phyloP scores from a whole-genome alignment of 768 basidiomycete genomes.

The Psilocybe cyanescens region DNA sequence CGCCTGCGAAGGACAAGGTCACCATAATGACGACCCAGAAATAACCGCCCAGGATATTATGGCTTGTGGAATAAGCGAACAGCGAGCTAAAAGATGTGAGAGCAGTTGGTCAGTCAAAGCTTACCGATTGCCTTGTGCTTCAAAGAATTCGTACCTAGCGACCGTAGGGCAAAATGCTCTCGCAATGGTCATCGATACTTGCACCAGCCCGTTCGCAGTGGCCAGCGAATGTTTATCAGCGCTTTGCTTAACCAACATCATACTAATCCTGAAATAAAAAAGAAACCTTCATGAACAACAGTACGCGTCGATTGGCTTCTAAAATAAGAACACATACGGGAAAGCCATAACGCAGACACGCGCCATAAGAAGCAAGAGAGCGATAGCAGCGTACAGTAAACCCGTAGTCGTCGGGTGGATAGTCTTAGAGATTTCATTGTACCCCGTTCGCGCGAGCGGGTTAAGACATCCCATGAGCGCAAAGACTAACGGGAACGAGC shows the following conservation, averaged over 20 bases:
- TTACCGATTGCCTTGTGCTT: too few species aligned
- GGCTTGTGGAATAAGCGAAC: slow-evolving; percentile 6
- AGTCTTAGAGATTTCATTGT: background rate
- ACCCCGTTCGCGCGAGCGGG: slow-evolving; percentile 1
- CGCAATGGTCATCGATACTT: slow-evolving; percentile 5
- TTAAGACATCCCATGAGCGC: slow-evolving; percentile 5
- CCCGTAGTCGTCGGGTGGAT: slow-evolving; percentile 1
- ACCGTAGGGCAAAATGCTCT: slow-evolving; percentile 5
- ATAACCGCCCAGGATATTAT: slow-evolving; percentile 2
- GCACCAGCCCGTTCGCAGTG: slow-evolving; percentile 7
- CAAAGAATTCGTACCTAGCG: background rate
- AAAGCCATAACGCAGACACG: slow-evolving; percentile 10
- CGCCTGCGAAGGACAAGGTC: background rate
- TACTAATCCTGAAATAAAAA: background rate
- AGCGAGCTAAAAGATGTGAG: background rate
- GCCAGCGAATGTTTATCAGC: slow-evolving; percentile 5
- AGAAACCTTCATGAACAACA: background rate
- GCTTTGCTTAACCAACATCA: slow-evolving; percentile 8
- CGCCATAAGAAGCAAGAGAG: slow-evolving; percentile 3
- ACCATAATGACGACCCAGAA: slow-evolving; percentile 3
- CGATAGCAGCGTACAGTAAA: slow-evolving; percentile 1
- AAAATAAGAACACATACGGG: background rate
- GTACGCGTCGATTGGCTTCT: too few species aligned
- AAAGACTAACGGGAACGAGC: slow-evolving; percentile 5
- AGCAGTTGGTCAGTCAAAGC: background rate